Percentiles rank a stretch among this genome's conserved stretches.
phyloP scores from a whole-genome alignment of 768 basidiomycete genomes.

The Hygrophoropsis aurantiaca region DNA sequence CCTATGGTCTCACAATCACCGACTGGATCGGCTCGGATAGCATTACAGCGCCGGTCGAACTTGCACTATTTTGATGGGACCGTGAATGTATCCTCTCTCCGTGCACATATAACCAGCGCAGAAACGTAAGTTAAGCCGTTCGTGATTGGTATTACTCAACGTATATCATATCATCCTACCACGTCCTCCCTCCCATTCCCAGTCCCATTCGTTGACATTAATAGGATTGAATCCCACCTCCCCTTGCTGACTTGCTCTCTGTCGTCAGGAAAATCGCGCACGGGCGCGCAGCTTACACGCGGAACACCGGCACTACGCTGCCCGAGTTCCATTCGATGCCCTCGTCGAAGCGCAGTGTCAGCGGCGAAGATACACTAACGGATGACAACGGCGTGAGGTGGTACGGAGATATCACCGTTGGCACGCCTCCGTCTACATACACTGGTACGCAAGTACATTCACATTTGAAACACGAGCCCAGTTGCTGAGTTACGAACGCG shows the following conservation, averaged over 20 bases:
- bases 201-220: no score
- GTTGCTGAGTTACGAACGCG: background rate
- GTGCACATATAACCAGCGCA: constrained; percentile 13
- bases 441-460: constrained; percentile 12
- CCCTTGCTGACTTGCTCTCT: background rate
- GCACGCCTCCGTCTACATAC: constrained; percentile 20
- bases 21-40: constrained; percentile 12
- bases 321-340: background rate
- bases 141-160: no score
- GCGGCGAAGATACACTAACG: constrained; percentile 11
- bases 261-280: constrained; percentile 19
- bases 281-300: constrained; percentile 11
- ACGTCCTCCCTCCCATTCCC: no score
- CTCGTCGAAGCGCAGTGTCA: constrained; percentile 7
- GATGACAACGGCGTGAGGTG: constrained; percentile 14
- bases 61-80: constrained; percentile 10
- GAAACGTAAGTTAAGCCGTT: constrained; percentile 2
- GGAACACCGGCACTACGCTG: constrained; percentile 2
- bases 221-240: no score
- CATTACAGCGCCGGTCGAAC: constrained; percentile 14
- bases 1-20: constrained; percentile 13
- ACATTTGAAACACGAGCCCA: background rate
- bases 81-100: constrained; percentile 14
- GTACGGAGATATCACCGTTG: constrained; percentile 25
- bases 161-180: no score